These are phyloP conservation scores for Meira miltonrushii DNA, from an alignment of 1,284 basidiomycete genomes.

Conservation along the genomic window DNA sequence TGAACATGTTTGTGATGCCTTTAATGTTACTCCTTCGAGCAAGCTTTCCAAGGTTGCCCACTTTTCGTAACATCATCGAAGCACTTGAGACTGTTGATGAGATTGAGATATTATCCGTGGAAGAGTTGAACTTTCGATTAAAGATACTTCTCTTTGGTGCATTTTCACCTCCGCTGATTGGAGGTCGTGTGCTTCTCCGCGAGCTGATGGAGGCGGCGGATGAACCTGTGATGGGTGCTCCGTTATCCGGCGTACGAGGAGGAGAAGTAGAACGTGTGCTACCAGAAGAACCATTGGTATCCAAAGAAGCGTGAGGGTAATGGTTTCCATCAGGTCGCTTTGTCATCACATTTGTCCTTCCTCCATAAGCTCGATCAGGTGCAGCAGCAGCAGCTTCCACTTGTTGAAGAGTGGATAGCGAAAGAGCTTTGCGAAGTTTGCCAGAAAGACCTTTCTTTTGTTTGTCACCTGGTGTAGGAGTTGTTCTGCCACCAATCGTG, in stretches of 20 bases:
- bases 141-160: conserved; percentile 62
- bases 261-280: conserved; percentile 42
- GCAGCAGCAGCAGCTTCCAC: conserved; percentile 11
- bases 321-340: conserved; percentile 9
- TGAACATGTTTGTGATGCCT: conserved; percentile 75
- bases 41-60: conserved; percentile 87
- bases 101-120: conserved; percentile 94
- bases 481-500: conserved; percentile 25
- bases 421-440: conserved; percentile 43
- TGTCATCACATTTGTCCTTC: conserved; percentile 12
- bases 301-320: conserved; percentile 30
- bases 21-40: conserved; percentile 81
- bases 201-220: conserved; percentile 46
- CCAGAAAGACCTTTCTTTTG: conserved; percentile 40
- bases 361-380: conserved; percentile 5
- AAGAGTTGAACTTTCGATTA: conserved; percentile 84
- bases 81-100: conserved; percentile 91
- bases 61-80: conserved; percentile 93
- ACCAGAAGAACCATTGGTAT: conserved; percentile 43
- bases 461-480: conserved; percentile 27
- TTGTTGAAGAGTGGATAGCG: conserved; percentile 35
- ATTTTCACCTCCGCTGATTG: conserved; percentile 23
- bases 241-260: conserved; percentile 40
- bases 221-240: conserved; percentile 23
- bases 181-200: conserved; percentile 34